These are phyloP conservation scores for Neofusicoccum umdonicola DNA, from an alignment of 2,329 filamentous ascomycete species.

Conservation along the genomic window DNA sequence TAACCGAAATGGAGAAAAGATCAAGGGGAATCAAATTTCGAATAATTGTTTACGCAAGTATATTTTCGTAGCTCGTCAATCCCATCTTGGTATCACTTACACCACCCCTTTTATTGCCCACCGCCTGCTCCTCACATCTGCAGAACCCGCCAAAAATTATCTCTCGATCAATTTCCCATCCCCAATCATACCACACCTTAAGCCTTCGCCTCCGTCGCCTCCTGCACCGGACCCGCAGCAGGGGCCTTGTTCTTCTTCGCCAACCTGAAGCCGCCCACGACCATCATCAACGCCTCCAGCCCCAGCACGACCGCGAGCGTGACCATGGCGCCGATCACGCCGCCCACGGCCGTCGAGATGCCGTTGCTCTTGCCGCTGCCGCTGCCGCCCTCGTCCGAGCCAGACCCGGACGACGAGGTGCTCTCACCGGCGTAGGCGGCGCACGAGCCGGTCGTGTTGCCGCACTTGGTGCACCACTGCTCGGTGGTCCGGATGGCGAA, in stretches of 20 bases:
- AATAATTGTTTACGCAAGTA: too few relatives aligned
- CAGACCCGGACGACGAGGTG: conserved; percentile 24
- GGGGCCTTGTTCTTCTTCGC: conserved; percentile 2
- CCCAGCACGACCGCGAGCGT: conserved; percentile 61
- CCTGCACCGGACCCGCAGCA: background rate
- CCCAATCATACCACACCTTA: background rate
- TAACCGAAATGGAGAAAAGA: too few relatives aligned
- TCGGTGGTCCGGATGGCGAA: conserved; percentile 65
- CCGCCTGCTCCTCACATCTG: too few relatives aligned
- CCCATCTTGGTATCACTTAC: too few relatives aligned
- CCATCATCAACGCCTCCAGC: conserved; percentile 17
- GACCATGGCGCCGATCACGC: conserved; percentile 74
- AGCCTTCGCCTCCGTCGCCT: background rate
- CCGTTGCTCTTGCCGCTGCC: conserved; percentile 35
- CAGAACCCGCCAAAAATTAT: too few relatives aligned
- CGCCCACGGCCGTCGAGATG: conserved; percentile 70
- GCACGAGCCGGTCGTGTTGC: conserved; percentile 68
- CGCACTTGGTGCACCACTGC: conserved; percentile 74
- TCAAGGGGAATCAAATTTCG: too few relatives aligned
- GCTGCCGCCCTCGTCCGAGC: conserved; percentile 19
- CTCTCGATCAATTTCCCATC: too few relatives aligned
- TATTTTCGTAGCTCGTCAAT: too few relatives aligned
- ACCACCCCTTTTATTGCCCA: too few relatives aligned
- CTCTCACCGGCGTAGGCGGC: conserved; percentile 43
- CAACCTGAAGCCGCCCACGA: conserved; percentile 20